Percentiles rank a stretch among this genome's conserved stretches.
Conservation (phyloP, 2,329 filamentous ascomycete species). For the Colletotrichum sp. region DNA sequence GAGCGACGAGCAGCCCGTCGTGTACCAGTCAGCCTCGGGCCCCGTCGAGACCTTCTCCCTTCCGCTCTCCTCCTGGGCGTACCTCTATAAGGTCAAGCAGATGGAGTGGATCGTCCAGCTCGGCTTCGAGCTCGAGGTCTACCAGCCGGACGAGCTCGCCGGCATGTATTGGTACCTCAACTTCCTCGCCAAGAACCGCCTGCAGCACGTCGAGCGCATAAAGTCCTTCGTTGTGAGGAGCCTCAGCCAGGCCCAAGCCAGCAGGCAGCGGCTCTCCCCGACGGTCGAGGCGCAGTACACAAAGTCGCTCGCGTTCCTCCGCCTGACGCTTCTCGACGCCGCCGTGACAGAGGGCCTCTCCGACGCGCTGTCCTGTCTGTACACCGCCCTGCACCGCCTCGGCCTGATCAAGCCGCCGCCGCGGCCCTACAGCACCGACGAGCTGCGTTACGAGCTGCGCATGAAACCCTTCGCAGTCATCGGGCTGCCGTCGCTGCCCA, state of each 20-base stretch:
- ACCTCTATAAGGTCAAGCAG: slow-evolving; percentile 86
- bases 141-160: slow-evolving; percentile 82
- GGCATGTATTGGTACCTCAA: slow-evolving; percentile 93
- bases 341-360: slow-evolving; percentile 65
- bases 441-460: slow-evolving; percentile 78
- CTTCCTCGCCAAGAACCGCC: slow-evolving; percentile 71
- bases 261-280: slow-evolving; percentile 27
- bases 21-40: slow-evolving; percentile 44
- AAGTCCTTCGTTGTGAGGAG: slow-evolving; percentile 63
- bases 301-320: slow-evolving; percentile 59
- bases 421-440: slow-evolving; percentile 70
- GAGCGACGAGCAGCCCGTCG: slow-evolving; percentile 64
- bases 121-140: slow-evolving; percentile 92
- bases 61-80: slow-evolving; percentile 86
- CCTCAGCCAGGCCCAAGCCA: slow-evolving; percentile 31
- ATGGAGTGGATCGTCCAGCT: slow-evolving; percentile 89
- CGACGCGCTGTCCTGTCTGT: slow-evolving; percentile 64
- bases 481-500: slow-evolving; percentile 69
- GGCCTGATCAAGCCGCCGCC: slow-evolving; percentile 53
- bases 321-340: slow-evolving; percentile 67
- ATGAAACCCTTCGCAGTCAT: slow-evolving; percentile 84
- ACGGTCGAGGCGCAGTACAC: slow-evolving; percentile 48
- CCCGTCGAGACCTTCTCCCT: slow-evolving; percentile 67
- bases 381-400: slow-evolving; percentile 68
- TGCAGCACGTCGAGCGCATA: slow-evolving; percentile 76